These are phyloP conservation scores for Leucocoprinus birnbaumii DNA, from an alignment of 768 basidiomycete genomes.

Conservation along the genomic window DNA sequence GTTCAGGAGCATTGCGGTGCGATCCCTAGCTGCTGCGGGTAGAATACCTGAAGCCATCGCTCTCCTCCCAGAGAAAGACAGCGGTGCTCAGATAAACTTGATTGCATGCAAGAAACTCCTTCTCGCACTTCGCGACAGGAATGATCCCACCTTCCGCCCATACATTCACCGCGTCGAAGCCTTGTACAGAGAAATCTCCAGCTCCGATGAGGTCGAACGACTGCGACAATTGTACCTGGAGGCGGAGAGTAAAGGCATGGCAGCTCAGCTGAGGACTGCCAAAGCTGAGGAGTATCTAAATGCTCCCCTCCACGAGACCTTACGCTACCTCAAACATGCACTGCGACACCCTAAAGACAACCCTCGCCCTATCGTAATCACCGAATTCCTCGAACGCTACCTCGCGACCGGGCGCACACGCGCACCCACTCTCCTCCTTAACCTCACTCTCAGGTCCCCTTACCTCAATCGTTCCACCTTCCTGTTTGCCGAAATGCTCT, in stretches of 20 bases:
- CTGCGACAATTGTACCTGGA: not conserved
- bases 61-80: constrained; percentile 37
- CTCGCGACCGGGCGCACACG: constrained; percentile 27
- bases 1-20: constrained; percentile 37
- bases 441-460: constrained; percentile 22
- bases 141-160: constrained; percentile 2
- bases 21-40: constrained; percentile 34
- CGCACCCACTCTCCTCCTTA: constrained; percentile 31
- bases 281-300: not conserved
- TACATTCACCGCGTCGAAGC: constrained; percentile 17
- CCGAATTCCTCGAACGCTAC: constrained; percentile 33
- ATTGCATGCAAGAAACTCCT: constrained; percentile 35
- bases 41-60: constrained; percentile 38
- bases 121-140: constrained; percentile 18
- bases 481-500: constrained; percentile 42
- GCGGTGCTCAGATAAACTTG: constrained; percentile 27
- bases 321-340: constrained; percentile 22
- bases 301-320: constrained; percentile 3
- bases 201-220: not conserved
- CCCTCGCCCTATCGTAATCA: constrained; percentile 26
- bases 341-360: constrained; percentile 11
- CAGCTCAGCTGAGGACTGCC: not conserved
- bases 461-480: constrained; percentile 23
- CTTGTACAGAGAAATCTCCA: constrained; percentile 13
- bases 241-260: constrained; percentile 1